Conservation (phyloP, 2,329 filamentous ascomycete species). For the Cordyceps pruinosa region DNA sequence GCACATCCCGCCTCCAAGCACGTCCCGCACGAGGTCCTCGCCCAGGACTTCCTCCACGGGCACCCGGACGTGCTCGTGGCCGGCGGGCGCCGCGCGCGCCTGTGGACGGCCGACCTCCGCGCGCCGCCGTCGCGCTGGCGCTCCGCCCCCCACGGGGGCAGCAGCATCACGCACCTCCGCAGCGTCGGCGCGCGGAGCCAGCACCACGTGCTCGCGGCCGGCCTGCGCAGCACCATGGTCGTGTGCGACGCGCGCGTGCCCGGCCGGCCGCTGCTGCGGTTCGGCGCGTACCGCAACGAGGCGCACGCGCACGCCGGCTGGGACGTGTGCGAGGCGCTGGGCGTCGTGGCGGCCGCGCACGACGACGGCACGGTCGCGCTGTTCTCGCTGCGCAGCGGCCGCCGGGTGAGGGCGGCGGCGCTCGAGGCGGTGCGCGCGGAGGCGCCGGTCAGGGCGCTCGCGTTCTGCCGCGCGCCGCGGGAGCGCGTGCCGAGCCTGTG, state of each 20-base stretch:
- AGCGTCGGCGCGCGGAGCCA: constrained; percentile 36
- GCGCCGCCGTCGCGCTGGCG: constrained; percentile 26
- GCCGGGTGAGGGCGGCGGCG: constrained; percentile 14
- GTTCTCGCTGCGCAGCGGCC: constrained; percentile 38
- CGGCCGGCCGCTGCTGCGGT: constrained; percentile 36
- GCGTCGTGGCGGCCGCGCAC: constrained; percentile 48
- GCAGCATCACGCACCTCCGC: constrained; percentile 42
- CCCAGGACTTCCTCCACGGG: constrained; percentile 39
- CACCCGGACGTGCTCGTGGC: constrained; percentile 42
- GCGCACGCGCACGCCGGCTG: constrained; percentile 44
- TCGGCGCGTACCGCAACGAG: constrained; percentile 44
- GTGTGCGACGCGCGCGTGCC: constrained; percentile 51
- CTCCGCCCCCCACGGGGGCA: constrained; percentile 29
- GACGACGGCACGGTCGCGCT: constrained; percentile 41
- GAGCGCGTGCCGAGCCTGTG: constrained; percentile 43
- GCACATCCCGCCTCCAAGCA: constrained; percentile 12
- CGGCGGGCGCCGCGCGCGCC: constrained; percentile 41
- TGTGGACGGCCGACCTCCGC: constrained; percentile 42
- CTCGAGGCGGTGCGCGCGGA: constrained; percentile 20
- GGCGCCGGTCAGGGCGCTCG: constrained; percentile 34
- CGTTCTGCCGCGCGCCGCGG: constrained; percentile 38
- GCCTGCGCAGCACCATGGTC: constrained; percentile 41
- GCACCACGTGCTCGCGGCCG: constrained; percentile 47
- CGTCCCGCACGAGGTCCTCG: constrained; percentile 35
- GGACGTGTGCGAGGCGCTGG: constrained; percentile 40